These are phyloP conservation scores for Gossypium bickii DNA, from an alignment of 345 rosid species.

Conservation along the genomic window DNA sequence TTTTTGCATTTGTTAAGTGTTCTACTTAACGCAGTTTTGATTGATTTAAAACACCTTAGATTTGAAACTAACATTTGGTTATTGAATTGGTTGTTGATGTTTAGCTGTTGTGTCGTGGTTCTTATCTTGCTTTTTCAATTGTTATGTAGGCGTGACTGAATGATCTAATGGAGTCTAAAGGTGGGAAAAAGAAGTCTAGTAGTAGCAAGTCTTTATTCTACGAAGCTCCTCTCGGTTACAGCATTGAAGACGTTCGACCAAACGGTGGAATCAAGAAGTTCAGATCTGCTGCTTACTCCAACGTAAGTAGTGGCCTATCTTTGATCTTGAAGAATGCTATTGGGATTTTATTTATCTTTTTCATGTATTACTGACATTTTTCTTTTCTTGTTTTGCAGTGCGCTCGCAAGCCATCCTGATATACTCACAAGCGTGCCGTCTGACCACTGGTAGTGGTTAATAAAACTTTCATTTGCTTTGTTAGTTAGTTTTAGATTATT, in stretches of 20 bases:
- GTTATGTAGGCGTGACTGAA: constrained; percentile 36
- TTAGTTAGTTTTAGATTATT: constrained; percentile 19
- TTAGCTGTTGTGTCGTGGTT: neutral
- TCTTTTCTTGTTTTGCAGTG: constrained; percentile 38
- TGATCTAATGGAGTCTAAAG: constrained; percentile 89
- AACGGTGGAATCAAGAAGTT: constrained; percentile 89
- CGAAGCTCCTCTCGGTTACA: constrained; percentile 92
- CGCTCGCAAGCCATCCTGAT: constrained; percentile 71
- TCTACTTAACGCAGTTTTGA: neutral
- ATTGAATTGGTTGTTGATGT: neutral
- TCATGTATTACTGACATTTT: neutral
- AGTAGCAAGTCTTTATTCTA: constrained; percentile 53
- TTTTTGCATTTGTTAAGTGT: neutral
- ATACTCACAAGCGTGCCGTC: constrained; percentile 16
- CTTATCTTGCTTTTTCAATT: neutral
- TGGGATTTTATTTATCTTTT: neutral
- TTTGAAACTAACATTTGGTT: neutral
- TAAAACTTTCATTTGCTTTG: constrained; percentile 4
- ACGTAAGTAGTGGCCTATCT: constrained; percentile 37
- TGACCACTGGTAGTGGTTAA: constrained; percentile 38
- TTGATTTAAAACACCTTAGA: neutral
- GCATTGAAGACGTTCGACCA: constrained; percentile 92
- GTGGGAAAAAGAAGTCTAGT: constrained; percentile 67
- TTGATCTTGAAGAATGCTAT: neutral
- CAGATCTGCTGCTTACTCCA: constrained; percentile 93